Evolutionary conservation across 768 basidiomycete genomes (phyloP), one percentile per base, ranked within the genome.

Genomic region (Cystobasidium ongulense): DNA sequence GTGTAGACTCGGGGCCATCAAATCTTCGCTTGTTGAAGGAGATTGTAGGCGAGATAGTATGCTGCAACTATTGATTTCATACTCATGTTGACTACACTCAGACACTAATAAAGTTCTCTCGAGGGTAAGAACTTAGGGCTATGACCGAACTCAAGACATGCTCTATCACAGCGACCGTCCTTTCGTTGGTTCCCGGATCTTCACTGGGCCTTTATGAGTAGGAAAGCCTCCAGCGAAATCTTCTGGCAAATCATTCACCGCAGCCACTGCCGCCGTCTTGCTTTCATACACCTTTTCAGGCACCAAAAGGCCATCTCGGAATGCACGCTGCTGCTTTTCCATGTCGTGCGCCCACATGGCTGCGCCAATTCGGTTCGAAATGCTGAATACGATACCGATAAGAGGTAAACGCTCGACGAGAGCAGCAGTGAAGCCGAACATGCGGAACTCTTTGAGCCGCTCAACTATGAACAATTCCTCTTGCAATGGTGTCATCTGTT

Each of bases 351-450:
- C 18, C 41, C 21, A 43, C 66, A 71, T 82, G n/a, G 81, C 81
- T 21, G 80, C 81, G 13, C 80, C 81, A 36, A 84, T 81, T 10
- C 82, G 67, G 72, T 83, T 83, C 23, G 81, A 82, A 61, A 84
- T 80, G 73, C 77, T 78, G 73, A 83, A 80, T 62, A 82, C 77
- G 21, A 83, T 74, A 1, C 83, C 83, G 38, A 82, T 38, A 71
- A 84, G 78, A 0, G 83, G 83, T 17, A 83, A 72, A 13, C 80
- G 77, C 71, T 84, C 83, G 11, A 82, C 54, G 1, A 83, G 72
- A 10, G 80, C 75, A 0, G 83, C 81, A 10, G 80, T 76, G 76
- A 84, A 83, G 2, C 83, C 83, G 71, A 84, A 84, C 5, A 79
- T 80, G 80, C 79, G 74, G 74, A 78, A 78, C 18, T 65, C 71